phyloP scores from a whole-genome alignment of 2,329 filamentous ascomycete species.

The Fusarium gaditjirri region DNA sequence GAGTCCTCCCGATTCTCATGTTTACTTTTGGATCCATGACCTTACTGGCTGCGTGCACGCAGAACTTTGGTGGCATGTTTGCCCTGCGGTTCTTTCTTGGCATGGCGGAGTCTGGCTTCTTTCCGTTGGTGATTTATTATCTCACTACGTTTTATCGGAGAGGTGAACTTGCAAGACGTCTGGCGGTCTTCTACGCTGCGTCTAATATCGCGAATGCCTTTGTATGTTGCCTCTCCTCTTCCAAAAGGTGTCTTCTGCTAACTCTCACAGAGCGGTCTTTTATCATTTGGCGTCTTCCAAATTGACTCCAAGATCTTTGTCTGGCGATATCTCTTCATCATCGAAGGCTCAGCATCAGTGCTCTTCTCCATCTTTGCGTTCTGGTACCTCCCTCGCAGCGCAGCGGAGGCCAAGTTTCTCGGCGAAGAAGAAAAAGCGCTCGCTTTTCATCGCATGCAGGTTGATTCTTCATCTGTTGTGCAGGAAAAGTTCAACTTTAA shows the following conservation, averaged over 20 bases:
- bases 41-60: background rate
- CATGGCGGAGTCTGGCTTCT: conserved; percentile 7
- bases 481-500: conserved; percentile 16
- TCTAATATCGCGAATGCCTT: conserved; percentile 17
- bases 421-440: conserved; percentile 10
- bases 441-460: conserved; percentile 11
- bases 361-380: conserved; percentile 14
- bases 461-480: conserved; percentile 12
- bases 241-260: rapidly evolving
- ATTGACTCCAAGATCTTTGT: conserved; percentile 4
- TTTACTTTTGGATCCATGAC: conserved; percentile 16
- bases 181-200: conserved; percentile 11
- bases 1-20: conserved; percentile 8
- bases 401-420: conserved; percentile 5
- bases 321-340: conserved; percentile 18
- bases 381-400: conserved; percentile 14
- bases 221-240: rapidly evolving
- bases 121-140: conserved; percentile 17
- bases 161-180: conserved; percentile 8
- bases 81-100: conserved; percentile 6
- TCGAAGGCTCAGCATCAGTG: conserved; percentile 3
- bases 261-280: background rate
- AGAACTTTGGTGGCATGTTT: conserved; percentile 18
- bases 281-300: conserved; percentile 10
- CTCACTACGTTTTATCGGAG: conserved; percentile 10